Conservation (phyloP, 2,329 filamentous ascomycete species). For the Apiospora pterosperma region DNA sequence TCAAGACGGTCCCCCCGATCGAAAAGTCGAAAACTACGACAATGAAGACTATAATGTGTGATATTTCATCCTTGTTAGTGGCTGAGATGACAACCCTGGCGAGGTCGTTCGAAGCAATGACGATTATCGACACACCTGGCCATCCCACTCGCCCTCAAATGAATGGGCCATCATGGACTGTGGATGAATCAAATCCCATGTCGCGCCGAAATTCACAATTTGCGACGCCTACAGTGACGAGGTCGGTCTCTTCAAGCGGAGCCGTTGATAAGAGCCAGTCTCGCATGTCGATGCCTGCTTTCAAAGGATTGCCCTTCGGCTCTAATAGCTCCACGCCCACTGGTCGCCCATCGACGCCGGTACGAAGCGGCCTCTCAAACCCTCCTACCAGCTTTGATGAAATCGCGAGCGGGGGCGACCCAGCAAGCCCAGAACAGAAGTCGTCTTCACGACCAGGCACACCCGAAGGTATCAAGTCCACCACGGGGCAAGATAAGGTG, state of each 20-base stretch:
- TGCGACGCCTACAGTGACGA: slow-evolving; percentile 39
- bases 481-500: slow-evolving; percentile 55
- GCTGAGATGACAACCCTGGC: slow-evolving; percentile 74
- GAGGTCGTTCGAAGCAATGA: slow-evolving; percentile 68
- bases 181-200: slow-evolving; percentile 36
- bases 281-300: slow-evolving; percentile 79
- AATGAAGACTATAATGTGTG: slow-evolving; percentile 76
- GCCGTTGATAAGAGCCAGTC: slow-evolving; percentile 56
- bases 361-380: slow-evolving; percentile 45
- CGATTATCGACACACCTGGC: slow-evolving; percentile 74
- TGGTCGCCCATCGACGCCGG: slow-evolving; percentile 46
- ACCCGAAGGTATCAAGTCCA: slow-evolving; percentile 45
- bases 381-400: slow-evolving; percentile 48
- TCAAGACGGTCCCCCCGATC: slow-evolving; percentile 66
- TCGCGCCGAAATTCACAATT: slow-evolving; percentile 56
- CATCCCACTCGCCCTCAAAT: slow-evolving; percentile 37
- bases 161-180: slow-evolving; percentile 40
- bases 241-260: slow-evolving; percentile 52
- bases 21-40: slow-evolving; percentile 72
- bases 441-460: slow-evolving; percentile 32
- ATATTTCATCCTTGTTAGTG: slow-evolving; percentile 69
- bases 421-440: slow-evolving; percentile 40
- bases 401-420: slow-evolving; percentile 30
- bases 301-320: slow-evolving; percentile 40
- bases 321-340: slow-evolving; percentile 44